These are phyloP conservation scores for Sporothrix variecibatus DNA, from an alignment of 2,329 filamentous ascomycete genomes.

Conservation along the genomic window DNA sequence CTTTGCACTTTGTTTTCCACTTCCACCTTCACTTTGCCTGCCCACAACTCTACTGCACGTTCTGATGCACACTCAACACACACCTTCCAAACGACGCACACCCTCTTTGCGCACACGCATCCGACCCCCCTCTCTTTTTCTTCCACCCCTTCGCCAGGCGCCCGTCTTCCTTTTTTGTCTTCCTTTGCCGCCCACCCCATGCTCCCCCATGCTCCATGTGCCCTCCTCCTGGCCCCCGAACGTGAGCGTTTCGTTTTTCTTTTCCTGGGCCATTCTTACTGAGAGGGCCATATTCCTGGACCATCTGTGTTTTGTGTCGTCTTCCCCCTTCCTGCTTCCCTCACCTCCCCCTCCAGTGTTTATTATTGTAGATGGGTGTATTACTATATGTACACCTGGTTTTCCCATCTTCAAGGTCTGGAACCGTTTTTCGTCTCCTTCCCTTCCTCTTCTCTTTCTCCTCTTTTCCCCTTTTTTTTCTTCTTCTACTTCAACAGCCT, in stretches of 20 bases:
- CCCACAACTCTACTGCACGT: slow-evolving; percentile 6
- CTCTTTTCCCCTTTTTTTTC: neutral
- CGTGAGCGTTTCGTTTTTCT: neutral
- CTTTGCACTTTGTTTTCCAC: neutral
- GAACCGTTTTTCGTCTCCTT: slow-evolving; percentile 8
- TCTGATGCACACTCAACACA: slow-evolving; percentile 3
- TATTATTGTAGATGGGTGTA: neutral
- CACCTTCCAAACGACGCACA: slow-evolving; percentile 16
- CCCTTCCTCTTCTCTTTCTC: neutral
- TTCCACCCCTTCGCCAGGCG: neutral
- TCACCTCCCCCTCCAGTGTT: neutral
- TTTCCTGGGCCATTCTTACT: neutral
- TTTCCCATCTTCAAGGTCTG: slow-evolving; percentile 8
- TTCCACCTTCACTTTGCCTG: neutral
- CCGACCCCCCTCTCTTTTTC: neutral
- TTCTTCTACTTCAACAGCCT: slow-evolving; percentile 41
- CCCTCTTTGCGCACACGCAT: neutral
- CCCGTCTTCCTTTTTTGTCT: neutral
- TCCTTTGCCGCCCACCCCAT: slow-evolving; percentile 26
- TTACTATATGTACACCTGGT: slow-evolving; percentile 21
- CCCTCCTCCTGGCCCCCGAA: neutral
- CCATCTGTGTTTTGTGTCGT: neutral
- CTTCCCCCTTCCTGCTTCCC: neutral
- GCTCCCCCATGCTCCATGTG: slow-evolving; percentile 1
- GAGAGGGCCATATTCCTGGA: neutral